These are phyloP conservation scores for Pneumocystis sp. DNA, from an alignment of 1,139 yeast species.

Conservation along the genomic window DNA sequence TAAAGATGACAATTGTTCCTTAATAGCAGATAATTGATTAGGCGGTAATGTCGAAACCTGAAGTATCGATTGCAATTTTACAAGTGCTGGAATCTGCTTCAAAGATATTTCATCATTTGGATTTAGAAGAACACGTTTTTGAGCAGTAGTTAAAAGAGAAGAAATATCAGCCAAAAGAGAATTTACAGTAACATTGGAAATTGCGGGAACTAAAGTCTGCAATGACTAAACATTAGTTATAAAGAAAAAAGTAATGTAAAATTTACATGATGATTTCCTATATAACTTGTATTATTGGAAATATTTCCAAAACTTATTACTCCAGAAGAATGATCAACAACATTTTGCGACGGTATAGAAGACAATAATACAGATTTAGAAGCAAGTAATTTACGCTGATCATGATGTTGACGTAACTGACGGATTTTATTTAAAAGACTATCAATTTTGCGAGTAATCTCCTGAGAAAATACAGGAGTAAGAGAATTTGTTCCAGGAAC, in stretches of 20 bases:
- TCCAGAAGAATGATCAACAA: background rate
- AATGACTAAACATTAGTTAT: background rate
- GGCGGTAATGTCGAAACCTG: constrained; percentile 11
- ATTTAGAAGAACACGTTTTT: constrained; percentile 7
- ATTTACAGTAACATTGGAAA: constrained; percentile 3
- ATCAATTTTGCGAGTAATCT: constrained; percentile 59
- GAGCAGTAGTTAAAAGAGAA: constrained; percentile 8
- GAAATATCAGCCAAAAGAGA: constrained; percentile 10
- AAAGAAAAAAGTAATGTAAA: constrained; percentile 2
- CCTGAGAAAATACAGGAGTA: constrained; percentile 55
- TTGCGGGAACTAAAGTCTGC: background rate
- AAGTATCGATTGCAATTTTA: constrained; percentile 12
- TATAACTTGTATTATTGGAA: background rate
- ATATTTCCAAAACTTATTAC: background rate
- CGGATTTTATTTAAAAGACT: constrained; percentile 46
- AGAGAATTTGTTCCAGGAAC: constrained; percentile 38
- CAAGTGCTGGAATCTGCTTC: constrained; percentile 13
- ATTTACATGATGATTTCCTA: background rate
- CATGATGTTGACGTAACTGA: constrained; percentile 22
- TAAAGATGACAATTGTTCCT: constrained; percentile 5
- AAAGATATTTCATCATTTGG: constrained; percentile 10
- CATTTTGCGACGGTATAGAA: background rate
- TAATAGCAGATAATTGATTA: constrained; percentile 11
- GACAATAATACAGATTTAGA: background rate
- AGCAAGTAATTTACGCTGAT: constrained; percentile 6